A percentile compares a stretch with the other conserved stretches of the same genome.
phyloP scores from a whole-genome alignment of 2,329 filamentous ascomycete genomes.

The Helicocarpus griseus region DNA sequence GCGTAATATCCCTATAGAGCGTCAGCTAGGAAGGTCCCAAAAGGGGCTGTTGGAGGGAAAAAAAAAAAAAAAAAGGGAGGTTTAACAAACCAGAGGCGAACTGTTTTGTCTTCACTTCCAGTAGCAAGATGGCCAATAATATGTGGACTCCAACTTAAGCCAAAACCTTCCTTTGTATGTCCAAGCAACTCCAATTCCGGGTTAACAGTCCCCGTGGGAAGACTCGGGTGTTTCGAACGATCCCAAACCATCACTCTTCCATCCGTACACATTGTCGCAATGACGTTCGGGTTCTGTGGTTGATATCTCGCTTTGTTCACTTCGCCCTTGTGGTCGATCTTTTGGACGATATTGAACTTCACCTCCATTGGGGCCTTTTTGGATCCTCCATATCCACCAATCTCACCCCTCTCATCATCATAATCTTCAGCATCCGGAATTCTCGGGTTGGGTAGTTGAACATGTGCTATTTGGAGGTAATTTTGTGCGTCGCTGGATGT shows the following conservation, averaged over 20 bases:
- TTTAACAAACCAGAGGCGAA: constrained; percentile 67
- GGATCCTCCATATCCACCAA: constrained; percentile 72
- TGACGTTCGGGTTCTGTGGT: constrained; percentile 92
- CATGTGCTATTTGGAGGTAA: constrained; percentile 87
- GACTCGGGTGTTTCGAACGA: constrained; percentile 79
- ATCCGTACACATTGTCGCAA: constrained; percentile 84
- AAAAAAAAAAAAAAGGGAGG: background rate
- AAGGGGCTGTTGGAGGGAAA: too few relatives aligned
- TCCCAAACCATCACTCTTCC: constrained; percentile 88
- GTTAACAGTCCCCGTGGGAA: constrained; percentile 63
- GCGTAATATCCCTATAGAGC: constrained; percentile 61
- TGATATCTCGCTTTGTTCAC: constrained; percentile 98
- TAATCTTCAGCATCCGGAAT: constrained; percentile 66
- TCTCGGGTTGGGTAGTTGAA: constrained; percentile 77
- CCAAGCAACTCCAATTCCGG: constrained; percentile 79
- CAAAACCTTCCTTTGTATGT: constrained; percentile 83
- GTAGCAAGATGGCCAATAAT: constrained; percentile 72
- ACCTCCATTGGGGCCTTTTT: constrained; percentile 61
- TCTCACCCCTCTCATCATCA: constrained; percentile 83
- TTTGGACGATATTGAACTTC: constrained; percentile 86
- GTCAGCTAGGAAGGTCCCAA: constrained; percentile 3
- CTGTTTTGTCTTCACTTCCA: constrained; percentile 84
- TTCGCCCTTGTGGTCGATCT: constrained; percentile 91
- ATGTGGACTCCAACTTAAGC: constrained; percentile 85
- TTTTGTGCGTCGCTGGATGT: constrained; percentile 79